These are phyloP conservation scores for Diutina rugosa DNA, from an alignment of 1,139 yeast species.

Conservation along the genomic window DNA sequence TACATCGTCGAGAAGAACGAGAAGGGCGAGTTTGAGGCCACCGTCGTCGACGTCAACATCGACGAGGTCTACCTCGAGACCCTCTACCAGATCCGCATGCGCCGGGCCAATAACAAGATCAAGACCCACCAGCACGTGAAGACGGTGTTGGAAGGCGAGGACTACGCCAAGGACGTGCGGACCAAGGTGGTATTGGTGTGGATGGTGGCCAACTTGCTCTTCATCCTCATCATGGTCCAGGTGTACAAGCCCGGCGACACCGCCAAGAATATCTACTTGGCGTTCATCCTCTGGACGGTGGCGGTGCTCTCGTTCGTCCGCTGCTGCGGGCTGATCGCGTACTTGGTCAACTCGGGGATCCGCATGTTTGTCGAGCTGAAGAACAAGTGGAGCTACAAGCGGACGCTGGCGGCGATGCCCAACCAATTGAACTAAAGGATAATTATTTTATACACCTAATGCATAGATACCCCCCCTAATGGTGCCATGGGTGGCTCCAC, in stretches of 20 bases:
- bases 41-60: slow-evolving; percentile 80
- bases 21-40: slow-evolving; percentile 69
- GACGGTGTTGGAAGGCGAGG: slow-evolving; percentile 47
- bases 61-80: slow-evolving; percentile 79
- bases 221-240: slow-evolving; percentile 80
- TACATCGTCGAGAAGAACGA: slow-evolving; percentile 35
- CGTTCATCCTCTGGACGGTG: slow-evolving; percentile 82
- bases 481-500: no score
- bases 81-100: slow-evolving; percentile 58
- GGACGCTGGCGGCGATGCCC: slow-evolving; percentile 5
- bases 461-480: neutral
- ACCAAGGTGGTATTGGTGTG: slow-evolving; percentile 88
- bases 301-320: slow-evolving; percentile 71
- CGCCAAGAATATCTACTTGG: slow-evolving; percentile 53
- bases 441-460: neutral
- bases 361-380: slow-evolving; percentile 27
- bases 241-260: slow-evolving; percentile 56
- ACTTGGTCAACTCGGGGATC: slow-evolving; percentile 33
- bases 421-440: neutral
- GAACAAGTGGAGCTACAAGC: slow-evolving; percentile 29
- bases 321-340: slow-evolving; percentile 65
- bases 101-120: slow-evolving; percentile 50
- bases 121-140: slow-evolving; percentile 21
- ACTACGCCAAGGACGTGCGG: slow-evolving; percentile 87
- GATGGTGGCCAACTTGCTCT: slow-evolving; percentile 69